A percentile compares a stretch with the other conserved stretches of the same genome.
Conservation (phyloP, 1,284 basidiomycete species). For the Sanghuangporus baumii region DNA sequence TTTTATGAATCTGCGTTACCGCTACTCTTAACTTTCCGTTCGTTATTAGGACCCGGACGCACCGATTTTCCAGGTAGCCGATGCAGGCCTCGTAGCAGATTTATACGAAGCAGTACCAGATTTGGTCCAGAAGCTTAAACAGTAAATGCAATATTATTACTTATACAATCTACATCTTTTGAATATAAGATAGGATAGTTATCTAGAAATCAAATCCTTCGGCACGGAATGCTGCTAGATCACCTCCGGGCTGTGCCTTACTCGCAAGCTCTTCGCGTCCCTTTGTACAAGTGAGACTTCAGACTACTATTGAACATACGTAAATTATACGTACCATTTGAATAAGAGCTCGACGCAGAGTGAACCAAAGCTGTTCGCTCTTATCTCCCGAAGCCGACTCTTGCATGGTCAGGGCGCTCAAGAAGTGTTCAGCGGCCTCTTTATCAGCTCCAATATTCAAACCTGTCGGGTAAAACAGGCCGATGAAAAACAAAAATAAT, state of each 20-base stretch:
- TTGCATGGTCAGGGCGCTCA: slow-evolving; percentile 87
- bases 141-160: slow-evolving; percentile 26
- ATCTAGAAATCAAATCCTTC: slow-evolving; percentile 81
- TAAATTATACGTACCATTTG: slow-evolving; percentile 60
- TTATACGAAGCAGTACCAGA: slow-evolving; percentile 87
- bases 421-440: slow-evolving; percentile 96
- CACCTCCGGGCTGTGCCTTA: slow-evolving; percentile 36
- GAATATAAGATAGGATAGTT: not conserved
- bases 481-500: slow-evolving; percentile 9
- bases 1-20: not conserved
- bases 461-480: slow-evolving; percentile 38
- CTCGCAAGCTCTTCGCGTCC: slow-evolving; percentile 45
- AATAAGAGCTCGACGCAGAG: slow-evolving; percentile 80
- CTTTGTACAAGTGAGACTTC: slow-evolving; percentile 21
- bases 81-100: slow-evolving; percentile 91
- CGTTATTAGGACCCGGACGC: slow-evolving; percentile 82
- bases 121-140: slow-evolving; percentile 78
- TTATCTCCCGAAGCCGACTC: slow-evolving; percentile 60
- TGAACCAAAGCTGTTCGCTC: slow-evolving; percentile 86
- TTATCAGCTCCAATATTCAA: slow-evolving; percentile 94
- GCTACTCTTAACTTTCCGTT: not conserved
- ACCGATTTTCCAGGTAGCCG: slow-evolving; percentile 98
- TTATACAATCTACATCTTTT: not conserved
- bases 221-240: slow-evolving; percentile 63
- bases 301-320: not conserved